Evolutionary conservation across 805 yeast species (phyloP).

Genomic region (Dipodascopsis uninucleata): DNA sequence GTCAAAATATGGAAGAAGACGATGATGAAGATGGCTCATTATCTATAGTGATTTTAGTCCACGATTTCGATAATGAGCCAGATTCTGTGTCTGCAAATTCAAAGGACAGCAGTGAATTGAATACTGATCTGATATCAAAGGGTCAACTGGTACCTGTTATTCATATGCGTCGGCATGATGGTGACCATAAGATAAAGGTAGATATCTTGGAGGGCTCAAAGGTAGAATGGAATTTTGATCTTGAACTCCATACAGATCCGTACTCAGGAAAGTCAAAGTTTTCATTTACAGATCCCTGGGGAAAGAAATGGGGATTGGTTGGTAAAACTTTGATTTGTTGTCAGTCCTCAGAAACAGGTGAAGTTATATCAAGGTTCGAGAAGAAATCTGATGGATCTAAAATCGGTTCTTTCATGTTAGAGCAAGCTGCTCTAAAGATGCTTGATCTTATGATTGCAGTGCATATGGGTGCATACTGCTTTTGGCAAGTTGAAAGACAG

Average conservation of each 20-base stretch:
- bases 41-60: constrained; percentile 16
- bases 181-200: constrained; percentile 17
- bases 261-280: constrained; percentile 11
- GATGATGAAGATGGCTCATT: constrained; percentile 11
- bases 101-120: too few relatives aligned
- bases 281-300: constrained; percentile 22
- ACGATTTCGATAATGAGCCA: constrained; percentile 16
- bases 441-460: constrained; percentile 23
- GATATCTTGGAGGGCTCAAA: constrained; percentile 15
- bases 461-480: constrained; percentile 16
- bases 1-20: neutral
- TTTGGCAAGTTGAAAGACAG: constrained; percentile 18
- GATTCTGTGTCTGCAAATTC: too few relatives aligned
- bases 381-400: constrained; percentile 3
- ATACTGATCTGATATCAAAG: too few relatives aligned
- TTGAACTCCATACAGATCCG: constrained; percentile 15
- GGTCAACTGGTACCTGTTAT: constrained; percentile 13
- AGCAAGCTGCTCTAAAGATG: constrained; percentile 18
- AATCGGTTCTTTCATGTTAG: constrained; percentile 20
- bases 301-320: constrained; percentile 9
- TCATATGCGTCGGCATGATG: constrained; percentile 17
- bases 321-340: too few relatives aligned
- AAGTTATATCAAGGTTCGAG: constrained; percentile 11
- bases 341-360: too few relatives aligned
- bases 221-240: constrained; percentile 8